A percentile compares a stretch with the other conserved stretches of the same genome.
Conservation (phyloP, 352 stramenopile species). For the Phytophthora uliginosa region DNA sequence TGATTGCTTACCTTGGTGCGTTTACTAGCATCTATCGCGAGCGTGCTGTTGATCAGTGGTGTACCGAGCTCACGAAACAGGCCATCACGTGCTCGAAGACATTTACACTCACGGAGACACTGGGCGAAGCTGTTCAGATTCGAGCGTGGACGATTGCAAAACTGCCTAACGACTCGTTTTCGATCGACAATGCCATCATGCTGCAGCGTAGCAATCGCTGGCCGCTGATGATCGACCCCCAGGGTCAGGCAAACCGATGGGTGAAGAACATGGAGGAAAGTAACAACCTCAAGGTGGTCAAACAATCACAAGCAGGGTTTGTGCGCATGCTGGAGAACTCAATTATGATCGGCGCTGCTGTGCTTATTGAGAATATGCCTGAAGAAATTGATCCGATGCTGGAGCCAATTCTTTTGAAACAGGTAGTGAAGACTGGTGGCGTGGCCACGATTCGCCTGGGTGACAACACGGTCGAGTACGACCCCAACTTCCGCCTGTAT, state of each 20-base stretch:
- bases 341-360: constrained; percentile 94
- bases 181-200: constrained; percentile 97
- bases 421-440: constrained; percentile 92
- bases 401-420: constrained; percentile 95
- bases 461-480: constrained; percentile 96
- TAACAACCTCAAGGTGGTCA: constrained; percentile 94
- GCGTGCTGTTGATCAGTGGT: constrained; percentile 90
- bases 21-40: constrained; percentile 95
- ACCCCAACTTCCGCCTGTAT: constrained; percentile 94
- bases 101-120: constrained; percentile 87
- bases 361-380: constrained; percentile 95
- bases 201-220: constrained; percentile 92
- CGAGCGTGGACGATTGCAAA: constrained; percentile 96
- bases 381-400: constrained; percentile 96
- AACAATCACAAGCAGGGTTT: constrained; percentile 95
- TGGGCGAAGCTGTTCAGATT: constrained; percentile 95
- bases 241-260: constrained; percentile 96
- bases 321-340: constrained; percentile 96
- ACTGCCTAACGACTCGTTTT: constrained; percentile 96
- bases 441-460: constrained; percentile 93
- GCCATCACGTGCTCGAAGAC: constrained; percentile 85
- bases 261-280: constrained; percentile 96
- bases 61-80: constrained; percentile 61
- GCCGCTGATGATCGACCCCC: constrained; percentile 98
- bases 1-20: constrained; percentile 95